Conservation (phyloP, 352 stramenopile genomes). For the Phytophthora pistaciae region DNA sequence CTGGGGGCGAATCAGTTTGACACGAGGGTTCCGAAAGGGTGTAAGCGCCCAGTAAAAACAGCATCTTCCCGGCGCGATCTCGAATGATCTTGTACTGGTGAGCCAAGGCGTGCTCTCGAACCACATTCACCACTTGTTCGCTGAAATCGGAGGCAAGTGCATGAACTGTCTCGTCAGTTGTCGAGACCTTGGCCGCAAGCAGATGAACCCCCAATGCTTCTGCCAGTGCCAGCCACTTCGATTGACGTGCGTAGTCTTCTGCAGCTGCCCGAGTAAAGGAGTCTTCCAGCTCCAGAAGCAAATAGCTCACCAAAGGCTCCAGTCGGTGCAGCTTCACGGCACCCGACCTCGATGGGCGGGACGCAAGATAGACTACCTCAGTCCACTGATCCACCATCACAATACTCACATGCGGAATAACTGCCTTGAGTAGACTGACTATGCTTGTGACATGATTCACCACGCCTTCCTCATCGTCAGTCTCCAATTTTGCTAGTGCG, state of each 20-base stretch:
- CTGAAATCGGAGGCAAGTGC: constrained; percentile 34
- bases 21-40: constrained; percentile 2
- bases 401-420: constrained; percentile 66
- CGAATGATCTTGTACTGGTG: constrained; percentile 88
- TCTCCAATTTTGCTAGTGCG: constrained; percentile 42
- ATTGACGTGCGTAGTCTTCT: constrained; percentile 78
- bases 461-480: constrained; percentile 21
- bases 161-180: constrained; percentile 6
- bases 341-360: constrained; percentile 41
- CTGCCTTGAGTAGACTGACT: constrained; percentile 47
- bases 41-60: constrained; percentile 61
- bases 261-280: constrained; percentile 64
- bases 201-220: constrained; percentile 65
- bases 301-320: constrained; percentile 32
- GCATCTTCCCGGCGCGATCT: constrained; percentile 60
- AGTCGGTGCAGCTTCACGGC: constrained; percentile 29
- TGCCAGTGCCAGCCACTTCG: constrained; percentile 74
- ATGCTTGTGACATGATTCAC: constrained; percentile 25
- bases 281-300: constrained; percentile 62
- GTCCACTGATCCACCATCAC: constrained; percentile 65
- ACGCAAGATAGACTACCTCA: constrained; percentile 63
- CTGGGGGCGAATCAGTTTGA: neutral
- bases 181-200: constrained; percentile 31
- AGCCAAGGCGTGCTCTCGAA: constrained; percentile 57
- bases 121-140: constrained; percentile 45